A percentile compares a stretch with the other conserved stretches of the same genome.
These are phyloP conservation scores for Dipodascopsis tothii DNA, from an alignment of 805 yeast species.

Conservation along the genomic window DNA sequence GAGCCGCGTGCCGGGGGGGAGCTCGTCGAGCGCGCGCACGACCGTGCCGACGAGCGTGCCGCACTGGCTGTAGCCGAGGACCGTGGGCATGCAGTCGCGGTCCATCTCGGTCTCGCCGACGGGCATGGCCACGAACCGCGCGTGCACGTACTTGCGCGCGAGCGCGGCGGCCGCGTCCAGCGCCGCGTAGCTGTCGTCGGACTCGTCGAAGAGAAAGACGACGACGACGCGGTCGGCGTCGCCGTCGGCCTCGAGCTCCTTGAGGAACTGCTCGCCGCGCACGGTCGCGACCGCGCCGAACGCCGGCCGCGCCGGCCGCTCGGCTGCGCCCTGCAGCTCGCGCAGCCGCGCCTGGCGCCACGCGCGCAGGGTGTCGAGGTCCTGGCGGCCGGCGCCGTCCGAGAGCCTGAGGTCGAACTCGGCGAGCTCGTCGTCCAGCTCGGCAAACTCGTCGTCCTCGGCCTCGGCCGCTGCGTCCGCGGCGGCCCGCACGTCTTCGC, in stretches of 20 bases:
- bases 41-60: slow-evolving; percentile 5
- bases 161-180: background rate
- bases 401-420: slow-evolving; percentile 1
- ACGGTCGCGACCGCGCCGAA: slow-evolving; percentile 4
- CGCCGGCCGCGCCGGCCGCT: background rate
- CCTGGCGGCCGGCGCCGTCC: slow-evolving; percentile 5
- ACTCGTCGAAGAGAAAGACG: slow-evolving; percentile 5
- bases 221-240: slow-evolving; percentile 2
- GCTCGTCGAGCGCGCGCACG: slow-evolving; percentile 9
- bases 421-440: slow-evolving; percentile 6
- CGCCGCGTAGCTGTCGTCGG: background rate
- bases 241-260: slow-evolving; percentile 2
- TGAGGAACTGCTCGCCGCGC: slow-evolving; percentile 2
- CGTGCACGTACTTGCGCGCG: background rate
- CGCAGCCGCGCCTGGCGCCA: slow-evolving; percentile 7
- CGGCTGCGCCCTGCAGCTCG: slow-evolving; percentile 3
- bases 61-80: slow-evolving; percentile 3
- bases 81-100: slow-evolving; percentile 4
- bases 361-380: slow-evolving; percentile 2
- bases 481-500: background rate
- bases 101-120: slow-evolving; percentile 6
- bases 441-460: background rate
- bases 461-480: background rate
- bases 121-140: slow-evolving; percentile 4
- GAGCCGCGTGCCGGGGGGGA: slow-evolving; percentile 3